phyloP scores from a whole-genome alignment of 108 stramenopile species.

The Conticribra guillardii region DNA sequence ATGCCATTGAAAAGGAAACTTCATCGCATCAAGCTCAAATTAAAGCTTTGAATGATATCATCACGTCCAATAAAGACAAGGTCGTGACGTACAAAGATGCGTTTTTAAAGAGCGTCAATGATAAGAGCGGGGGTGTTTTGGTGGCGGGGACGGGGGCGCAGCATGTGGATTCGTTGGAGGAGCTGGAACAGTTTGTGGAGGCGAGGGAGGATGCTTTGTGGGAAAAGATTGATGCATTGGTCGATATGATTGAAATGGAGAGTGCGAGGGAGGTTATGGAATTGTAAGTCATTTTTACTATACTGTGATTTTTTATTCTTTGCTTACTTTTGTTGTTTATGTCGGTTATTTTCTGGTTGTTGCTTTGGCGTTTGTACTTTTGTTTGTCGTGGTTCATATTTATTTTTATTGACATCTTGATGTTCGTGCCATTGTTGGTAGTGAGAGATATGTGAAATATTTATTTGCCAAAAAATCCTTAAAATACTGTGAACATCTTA shows the following conservation, averaged over 20 bases:
- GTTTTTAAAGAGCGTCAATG: neutral
- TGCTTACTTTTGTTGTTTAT: neutral
- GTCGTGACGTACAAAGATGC: neutral
- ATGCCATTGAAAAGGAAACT: neutral
- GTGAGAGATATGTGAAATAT: no score
- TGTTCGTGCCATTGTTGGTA: no score
- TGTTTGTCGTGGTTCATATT: no score
- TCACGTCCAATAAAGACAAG: neutral
- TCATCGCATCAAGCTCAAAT: neutral
- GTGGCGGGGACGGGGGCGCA: neutral
- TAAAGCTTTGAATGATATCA: neutral
- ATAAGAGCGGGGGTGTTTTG: neutral
- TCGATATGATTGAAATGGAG: slow-evolving; percentile 21
- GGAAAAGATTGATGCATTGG: slow-evolving; percentile 35
- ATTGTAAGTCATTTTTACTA: slow-evolving; percentile 25
- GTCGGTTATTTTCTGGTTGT: no score
- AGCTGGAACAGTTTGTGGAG: slow-evolving; percentile 31
- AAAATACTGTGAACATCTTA: no score
- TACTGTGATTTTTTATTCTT: neutral
- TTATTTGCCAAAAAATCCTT: no score
- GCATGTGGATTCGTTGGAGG: slow-evolving; percentile 7
- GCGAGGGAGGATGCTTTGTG: slow-evolving; percentile 61
- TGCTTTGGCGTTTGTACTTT: no score
- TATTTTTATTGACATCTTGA: no score
- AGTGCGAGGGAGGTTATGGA: slow-evolving; percentile 41